These are phyloP conservation scores for Solanum okadae DNA, from an alignment of 257 asterid genomes.

Conservation along the genomic window DNA sequence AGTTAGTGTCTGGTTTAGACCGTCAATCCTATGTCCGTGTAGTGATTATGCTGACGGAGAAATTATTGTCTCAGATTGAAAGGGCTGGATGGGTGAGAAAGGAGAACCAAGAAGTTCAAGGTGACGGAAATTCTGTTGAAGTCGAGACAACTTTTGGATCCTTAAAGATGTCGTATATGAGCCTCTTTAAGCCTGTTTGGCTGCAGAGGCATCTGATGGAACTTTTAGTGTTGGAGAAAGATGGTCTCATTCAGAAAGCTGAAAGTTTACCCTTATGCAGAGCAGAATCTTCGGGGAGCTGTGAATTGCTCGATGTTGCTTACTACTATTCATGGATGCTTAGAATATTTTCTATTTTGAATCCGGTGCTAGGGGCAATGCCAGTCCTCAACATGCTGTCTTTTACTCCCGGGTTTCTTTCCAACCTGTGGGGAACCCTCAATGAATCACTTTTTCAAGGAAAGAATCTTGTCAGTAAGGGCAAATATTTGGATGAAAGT, in stretches of 20 bases:
- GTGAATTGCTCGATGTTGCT: constrained; percentile 53
- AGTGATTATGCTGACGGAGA: constrained; percentile 51
- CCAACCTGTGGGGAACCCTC: constrained; percentile 61
- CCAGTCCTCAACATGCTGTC: constrained; percentile 92
- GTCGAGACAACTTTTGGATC: constrained; percentile 42
- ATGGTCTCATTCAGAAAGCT: constrained; percentile 16
- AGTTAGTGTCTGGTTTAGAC: constrained; percentile 52
- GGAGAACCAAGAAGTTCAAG: constrained; percentile 36
- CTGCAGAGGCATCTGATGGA: constrained; percentile 77
- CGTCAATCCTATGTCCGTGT: constrained; percentile 51
- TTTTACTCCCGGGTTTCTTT: constrained; percentile 87
- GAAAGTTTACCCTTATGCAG: constrained; percentile 16
- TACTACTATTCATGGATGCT: constrained; percentile 77
- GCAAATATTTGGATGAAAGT: constrained; percentile 14
- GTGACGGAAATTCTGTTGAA: constrained; percentile 28
- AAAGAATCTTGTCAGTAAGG: constrained; percentile 16
- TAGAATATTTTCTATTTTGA: constrained; percentile 52
- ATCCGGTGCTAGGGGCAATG: constrained; percentile 65
- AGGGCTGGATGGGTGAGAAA: constrained; percentile 25
- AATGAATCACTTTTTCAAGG: constrained; percentile 49
- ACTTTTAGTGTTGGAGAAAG: constrained; percentile 46
- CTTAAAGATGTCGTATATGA: constrained; percentile 53
- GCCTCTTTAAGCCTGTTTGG: constrained; percentile 57
- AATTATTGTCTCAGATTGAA: constrained; percentile 47
- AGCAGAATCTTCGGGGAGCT: constrained; percentile 22